Conservation (phyloP, 192 early-diverging fungal genomes). For the Coemansia guatemalensis region DNA sequence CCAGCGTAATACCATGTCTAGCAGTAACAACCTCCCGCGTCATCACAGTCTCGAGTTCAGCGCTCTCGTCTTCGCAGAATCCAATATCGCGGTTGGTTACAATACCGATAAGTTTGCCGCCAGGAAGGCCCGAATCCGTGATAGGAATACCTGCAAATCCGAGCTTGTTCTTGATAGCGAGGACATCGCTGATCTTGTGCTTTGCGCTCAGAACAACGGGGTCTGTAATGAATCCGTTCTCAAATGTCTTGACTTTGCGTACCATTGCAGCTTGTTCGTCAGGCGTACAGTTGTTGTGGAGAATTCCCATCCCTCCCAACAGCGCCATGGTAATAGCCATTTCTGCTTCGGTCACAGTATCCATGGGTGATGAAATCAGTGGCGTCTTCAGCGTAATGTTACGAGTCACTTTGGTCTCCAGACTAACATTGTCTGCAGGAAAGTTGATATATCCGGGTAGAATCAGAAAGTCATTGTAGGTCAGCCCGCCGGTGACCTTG, state of each 20-base stretch:
- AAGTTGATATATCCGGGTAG: constrained; percentile 97
- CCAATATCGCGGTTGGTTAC: constrained; percentile 97
- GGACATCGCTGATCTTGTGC: constrained; percentile 83
- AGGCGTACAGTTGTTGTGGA: constrained; percentile 96
- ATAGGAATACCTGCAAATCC: constrained; percentile 98
- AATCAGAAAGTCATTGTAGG: constrained; percentile 98
- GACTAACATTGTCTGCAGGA: constrained; percentile 71
- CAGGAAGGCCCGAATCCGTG: constrained; percentile 85
- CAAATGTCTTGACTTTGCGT: constrained; percentile 94
- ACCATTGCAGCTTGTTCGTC: constrained; percentile 99
- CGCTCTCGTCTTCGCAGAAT: constrained; percentile 72
- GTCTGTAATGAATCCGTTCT: constrained; percentile 98
- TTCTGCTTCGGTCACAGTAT: constrained; percentile 97
- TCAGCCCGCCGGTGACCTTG: constrained; percentile 79
- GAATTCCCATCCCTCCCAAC: constrained; percentile 92
- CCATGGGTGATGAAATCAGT: constrained; percentile 95
- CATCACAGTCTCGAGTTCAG: constrained; percentile 80
- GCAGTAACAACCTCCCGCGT: constrained; percentile 86
- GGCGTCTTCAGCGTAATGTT: constrained; percentile 91
- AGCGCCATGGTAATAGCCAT: constrained; percentile 99
- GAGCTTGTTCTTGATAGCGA: constrained; percentile 78
- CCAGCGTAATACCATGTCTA: constrained; percentile 81
- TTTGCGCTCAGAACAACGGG: constrained; percentile 82
- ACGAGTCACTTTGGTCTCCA: constrained; percentile 87
- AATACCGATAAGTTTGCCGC: constrained; percentile 91